These are phyloP conservation scores for Hymenoscyphus repandus DNA, from an alignment of 2,329 filamentous ascomycete species.

Conservation along the genomic window DNA sequence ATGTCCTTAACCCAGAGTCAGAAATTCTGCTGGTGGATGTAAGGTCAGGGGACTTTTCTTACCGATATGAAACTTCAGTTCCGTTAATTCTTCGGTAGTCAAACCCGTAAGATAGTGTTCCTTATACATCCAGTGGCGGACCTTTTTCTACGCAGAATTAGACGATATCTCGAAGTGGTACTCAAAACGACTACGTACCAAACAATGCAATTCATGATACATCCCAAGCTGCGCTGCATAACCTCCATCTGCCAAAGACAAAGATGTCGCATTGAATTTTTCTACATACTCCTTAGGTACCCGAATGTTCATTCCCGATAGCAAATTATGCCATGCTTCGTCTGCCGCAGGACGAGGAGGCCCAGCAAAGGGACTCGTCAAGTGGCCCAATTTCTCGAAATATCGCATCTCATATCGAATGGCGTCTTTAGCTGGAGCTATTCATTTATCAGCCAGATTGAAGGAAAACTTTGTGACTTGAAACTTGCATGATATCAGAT, in stretches of 20 bases:
- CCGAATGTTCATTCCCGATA: not conserved
- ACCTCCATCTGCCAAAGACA: not conserved
- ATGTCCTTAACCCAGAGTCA: not conserved
- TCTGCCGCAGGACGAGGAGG: not conserved
- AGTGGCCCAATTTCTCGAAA: not conserved
- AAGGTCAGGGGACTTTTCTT: not conserved
- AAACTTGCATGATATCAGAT: not conserved
- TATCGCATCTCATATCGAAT: not conserved
- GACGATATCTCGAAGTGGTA: not conserved
- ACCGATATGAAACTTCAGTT: not conserved
- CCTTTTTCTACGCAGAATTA: not conserved
- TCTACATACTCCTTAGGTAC: not conserved
- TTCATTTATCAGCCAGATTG: not conserved
- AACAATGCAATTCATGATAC: constrained; percentile 2
- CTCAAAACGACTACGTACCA: not conserved
- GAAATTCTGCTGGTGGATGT: not conserved
- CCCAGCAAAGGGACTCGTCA: not conserved
- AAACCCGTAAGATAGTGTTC: not conserved
- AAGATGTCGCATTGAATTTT: not conserved
- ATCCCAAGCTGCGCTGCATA: constrained; percentile 1
- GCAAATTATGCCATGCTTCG: constrained; percentile 3
- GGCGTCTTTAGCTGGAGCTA: not conserved
- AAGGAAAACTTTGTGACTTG: not conserved
- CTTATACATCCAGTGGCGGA: not conserved
- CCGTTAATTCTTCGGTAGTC: not conserved